phyloP scores from a whole-genome alignment of 805 yeast genomes.

The Candida endomychidarum region DNA sequence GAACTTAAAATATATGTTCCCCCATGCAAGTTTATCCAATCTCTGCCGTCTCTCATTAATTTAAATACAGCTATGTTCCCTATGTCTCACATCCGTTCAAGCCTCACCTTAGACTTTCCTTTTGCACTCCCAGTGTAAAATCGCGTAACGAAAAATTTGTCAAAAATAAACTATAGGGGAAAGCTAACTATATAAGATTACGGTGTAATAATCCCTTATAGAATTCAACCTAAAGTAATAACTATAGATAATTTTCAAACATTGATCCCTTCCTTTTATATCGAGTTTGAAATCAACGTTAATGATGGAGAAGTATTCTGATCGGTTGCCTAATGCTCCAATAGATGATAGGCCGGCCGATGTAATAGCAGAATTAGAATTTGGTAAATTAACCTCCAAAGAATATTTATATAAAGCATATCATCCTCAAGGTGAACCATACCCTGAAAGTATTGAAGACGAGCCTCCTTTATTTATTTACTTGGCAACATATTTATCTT shows the following conservation, averaged over 20 bases:
- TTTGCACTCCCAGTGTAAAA: too few relatives aligned
- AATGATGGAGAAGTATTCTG: constrained; percentile 3
- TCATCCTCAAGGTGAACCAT: constrained; percentile 56
- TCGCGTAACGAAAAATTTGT: constrained; percentile 4
- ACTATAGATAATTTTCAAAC: too few relatives aligned
- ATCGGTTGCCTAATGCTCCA: constrained; percentile 40
- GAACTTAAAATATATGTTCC: too few relatives aligned
- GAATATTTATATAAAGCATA: constrained; percentile 63
- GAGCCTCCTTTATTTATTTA: constrained; percentile 84
- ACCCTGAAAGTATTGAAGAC: constrained; percentile 67
- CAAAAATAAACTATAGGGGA: constrained; percentile 6
- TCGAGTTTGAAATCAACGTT: too few relatives aligned
- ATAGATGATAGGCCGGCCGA: constrained; percentile 31
- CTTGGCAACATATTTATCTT: constrained; percentile 80
- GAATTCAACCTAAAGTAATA: too few relatives aligned
- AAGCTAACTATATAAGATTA: too few relatives aligned
- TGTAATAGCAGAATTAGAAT: constrained; percentile 57
- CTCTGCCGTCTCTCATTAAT: too few relatives aligned
- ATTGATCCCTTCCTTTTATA: too few relatives aligned
- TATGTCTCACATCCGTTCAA: not conserved
- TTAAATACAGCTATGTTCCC: not conserved
- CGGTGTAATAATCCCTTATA: too few relatives aligned
- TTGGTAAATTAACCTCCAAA: constrained; percentile 65
- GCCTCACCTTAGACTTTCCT: too few relatives aligned
- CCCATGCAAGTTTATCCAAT: too few relatives aligned